Percentiles rank a stretch among this genome's conserved stretches.
Conservation (phyloP, 768 basidiomycete genomes). For the Auricularia sp. region DNA sequence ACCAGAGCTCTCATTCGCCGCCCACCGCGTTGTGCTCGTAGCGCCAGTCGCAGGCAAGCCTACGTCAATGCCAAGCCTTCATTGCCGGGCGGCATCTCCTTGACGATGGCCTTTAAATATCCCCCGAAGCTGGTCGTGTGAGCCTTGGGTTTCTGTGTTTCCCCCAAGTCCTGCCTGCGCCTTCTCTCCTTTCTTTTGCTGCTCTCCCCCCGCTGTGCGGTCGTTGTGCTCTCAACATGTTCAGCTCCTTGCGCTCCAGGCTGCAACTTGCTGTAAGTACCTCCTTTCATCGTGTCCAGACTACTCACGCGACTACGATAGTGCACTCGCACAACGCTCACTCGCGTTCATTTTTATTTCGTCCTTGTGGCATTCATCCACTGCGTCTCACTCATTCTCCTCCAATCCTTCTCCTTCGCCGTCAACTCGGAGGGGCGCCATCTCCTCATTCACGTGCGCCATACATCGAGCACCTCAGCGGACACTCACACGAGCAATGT, state of each 20-base stretch:
- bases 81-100: neutral
- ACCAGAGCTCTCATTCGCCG: neutral
- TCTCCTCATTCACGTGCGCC: constrained; percentile 25
- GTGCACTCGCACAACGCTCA: constrained; percentile 39
- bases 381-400: constrained; percentile 28
- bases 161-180: neutral
- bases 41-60: neutral
- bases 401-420: constrained; percentile 30
- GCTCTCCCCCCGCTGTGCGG: neutral
- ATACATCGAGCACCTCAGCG: constrained; percentile 1
- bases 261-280: neutral
- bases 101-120: neutral
- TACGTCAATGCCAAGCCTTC: neutral
- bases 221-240: neutral
- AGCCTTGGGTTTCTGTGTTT: neutral
- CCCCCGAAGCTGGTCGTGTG: neutral
- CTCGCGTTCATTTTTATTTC: constrained; percentile 38
- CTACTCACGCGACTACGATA: constrained; percentile 11
- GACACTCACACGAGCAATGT: neutral
- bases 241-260: neutral
- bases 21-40: neutral
- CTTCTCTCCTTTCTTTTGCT: neutral
- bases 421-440: constrained; percentile 27
- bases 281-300: neutral
- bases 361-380: constrained; percentile 35